Conservation (phyloP, 441 rosid species). For the Pelargonium cotyledonis region DNA sequence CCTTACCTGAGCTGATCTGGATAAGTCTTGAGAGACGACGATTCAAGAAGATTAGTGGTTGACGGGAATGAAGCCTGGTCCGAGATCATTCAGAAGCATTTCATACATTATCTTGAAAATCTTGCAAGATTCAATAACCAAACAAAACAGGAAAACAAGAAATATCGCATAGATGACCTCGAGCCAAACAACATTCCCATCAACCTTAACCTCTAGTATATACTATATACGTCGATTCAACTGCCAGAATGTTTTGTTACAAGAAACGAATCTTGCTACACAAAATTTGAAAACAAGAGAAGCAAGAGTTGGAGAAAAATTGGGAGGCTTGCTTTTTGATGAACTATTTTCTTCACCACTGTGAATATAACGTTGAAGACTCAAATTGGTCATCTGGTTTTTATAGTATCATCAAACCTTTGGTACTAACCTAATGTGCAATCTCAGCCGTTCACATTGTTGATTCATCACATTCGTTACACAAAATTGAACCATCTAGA, state of each 20-base stretch:
- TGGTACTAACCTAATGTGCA: not conserved
- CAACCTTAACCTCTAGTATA: slow-evolving; percentile 30
- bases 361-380: not conserved
- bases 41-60: slow-evolving; percentile 23
- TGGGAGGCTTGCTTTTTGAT: not conserved
- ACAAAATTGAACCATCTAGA: not conserved
- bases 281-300: too few relatives aligned
- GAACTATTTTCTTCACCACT: too few relatives aligned
- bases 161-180: slow-evolving; percentile 32
- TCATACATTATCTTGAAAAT: not conserved
- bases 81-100: slow-evolving; percentile 30
- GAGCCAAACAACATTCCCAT: slow-evolving; percentile 61
- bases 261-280: too few relatives aligned
- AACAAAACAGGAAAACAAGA: slow-evolving; percentile 7
- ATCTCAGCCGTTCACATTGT: not conserved
- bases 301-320: not conserved
- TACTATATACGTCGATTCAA: too few relatives aligned
- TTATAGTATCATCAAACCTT: not conserved
- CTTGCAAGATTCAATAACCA: slow-evolving; percentile 8
- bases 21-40: not conserved
- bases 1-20: not conserved
- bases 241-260: too few relatives aligned
- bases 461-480: not conserved
- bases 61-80: slow-evolving; percentile 65
- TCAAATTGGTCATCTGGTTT: not conserved